Evolutionary conservation across 2,329 filamentous ascomycete species (phyloP).

Genomic region (Talaromyces sp.): DNA sequence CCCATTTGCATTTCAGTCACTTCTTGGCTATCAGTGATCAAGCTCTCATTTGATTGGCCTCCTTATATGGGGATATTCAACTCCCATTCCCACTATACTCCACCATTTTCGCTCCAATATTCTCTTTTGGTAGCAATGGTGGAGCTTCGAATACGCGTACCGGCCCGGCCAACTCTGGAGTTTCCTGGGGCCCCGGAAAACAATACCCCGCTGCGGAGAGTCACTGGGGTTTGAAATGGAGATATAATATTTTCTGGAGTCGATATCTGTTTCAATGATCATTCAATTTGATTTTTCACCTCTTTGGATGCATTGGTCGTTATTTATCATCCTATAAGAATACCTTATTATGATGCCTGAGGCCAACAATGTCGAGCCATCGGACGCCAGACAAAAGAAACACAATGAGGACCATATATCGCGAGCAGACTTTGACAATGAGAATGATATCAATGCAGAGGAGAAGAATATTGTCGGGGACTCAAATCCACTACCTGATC

Average conservation of each 20-base stretch:
- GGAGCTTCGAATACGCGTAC: constrained; percentile 2
- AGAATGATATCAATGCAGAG: constrained; percentile 4
- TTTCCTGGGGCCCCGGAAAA: constrained; percentile 7
- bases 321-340: not conserved
- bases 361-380: not conserved
- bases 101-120: constrained; percentile 1
- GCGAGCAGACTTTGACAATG: not conserved
- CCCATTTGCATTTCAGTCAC: not conserved
- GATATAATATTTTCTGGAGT: not conserved
- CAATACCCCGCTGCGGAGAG: not conserved
- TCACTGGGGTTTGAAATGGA: not conserved
- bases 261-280: not conserved
- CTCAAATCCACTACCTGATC: constrained; percentile 6
- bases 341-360: not conserved
- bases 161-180: constrained; percentile 8
- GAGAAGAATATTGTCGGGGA: constrained; percentile 7
- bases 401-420: constrained; percentile 1
- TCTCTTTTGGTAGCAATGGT: constrained; percentile 3
- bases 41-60: not conserved
- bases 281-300: not conserved
- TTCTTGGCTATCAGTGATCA: not conserved
- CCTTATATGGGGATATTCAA: not conserved
- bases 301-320: not conserved
- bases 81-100: not conserved
- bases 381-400: not conserved